Percentiles rank a stretch among this genome's conserved stretches.
Conservation (phyloP, 2,329 filamentous ascomycete species). For the Apiospora phragmitis region DNA sequence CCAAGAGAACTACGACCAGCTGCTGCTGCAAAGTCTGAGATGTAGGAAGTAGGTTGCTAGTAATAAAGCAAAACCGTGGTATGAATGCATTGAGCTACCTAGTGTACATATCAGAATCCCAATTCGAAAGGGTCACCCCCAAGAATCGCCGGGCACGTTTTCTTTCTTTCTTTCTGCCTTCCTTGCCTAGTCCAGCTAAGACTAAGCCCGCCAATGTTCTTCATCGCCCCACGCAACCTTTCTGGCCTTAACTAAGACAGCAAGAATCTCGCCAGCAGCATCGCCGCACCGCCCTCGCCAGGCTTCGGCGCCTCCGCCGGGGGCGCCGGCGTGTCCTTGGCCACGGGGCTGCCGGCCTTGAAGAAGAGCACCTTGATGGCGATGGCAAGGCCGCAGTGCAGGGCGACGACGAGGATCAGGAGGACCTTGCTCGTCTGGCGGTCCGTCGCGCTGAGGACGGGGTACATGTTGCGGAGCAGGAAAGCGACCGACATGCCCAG, state of each 20-base stretch:
- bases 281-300: slow-evolving; percentile 11
- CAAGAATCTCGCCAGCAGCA: slow-evolving; percentile 14
- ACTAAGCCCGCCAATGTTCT: background rate
- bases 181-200: background rate
- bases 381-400: slow-evolving; percentile 88
- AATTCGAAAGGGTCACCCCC: background rate
- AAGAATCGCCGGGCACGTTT: background rate
- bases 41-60: slow-evolving; percentile 17
- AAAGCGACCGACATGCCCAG: slow-evolving; percentile 83
- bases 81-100: slow-evolving; percentile 6
- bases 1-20: no score
- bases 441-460: slow-evolving; percentile 90
- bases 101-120: slow-evolving; percentile 11
- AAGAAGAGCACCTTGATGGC: slow-evolving; percentile 98
- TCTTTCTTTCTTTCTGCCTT: background rate
- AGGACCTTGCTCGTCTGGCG: slow-evolving; percentile 87
- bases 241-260: background rate
- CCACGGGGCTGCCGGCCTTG: slow-evolving; percentile 69
- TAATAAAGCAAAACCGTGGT: slow-evolving; percentile 1
- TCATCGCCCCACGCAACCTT: background rate
- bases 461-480: slow-evolving; percentile 82
- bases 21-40: background rate
- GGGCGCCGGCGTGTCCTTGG: slow-evolving; percentile 15
- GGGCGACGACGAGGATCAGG: slow-evolving; percentile 76
- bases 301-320: slow-evolving; percentile 16